A percentile compares a stretch with the other conserved stretches of the same genome.
phyloP scores from a whole-genome alignment of 2,329 filamentous ascomycete genomes.

The Colletotrichum sp. region DNA sequence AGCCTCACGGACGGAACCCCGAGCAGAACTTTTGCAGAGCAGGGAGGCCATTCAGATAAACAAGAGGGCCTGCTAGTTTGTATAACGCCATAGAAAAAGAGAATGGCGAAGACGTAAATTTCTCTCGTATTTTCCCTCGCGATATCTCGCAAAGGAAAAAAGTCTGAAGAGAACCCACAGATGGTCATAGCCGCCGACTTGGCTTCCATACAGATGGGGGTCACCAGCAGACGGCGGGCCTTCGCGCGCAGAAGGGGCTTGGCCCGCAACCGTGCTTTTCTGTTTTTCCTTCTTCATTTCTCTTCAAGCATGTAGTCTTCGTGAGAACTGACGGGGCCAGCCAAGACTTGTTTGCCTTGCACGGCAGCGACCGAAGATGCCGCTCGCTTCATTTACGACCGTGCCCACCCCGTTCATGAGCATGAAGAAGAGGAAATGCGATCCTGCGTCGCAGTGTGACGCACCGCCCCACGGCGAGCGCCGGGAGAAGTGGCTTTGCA shows the following conservation, averaged over 20 bases:
- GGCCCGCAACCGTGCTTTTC: background rate
- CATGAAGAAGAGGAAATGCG: background rate
- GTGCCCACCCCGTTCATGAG: background rate
- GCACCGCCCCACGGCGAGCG: background rate
- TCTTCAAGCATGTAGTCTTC: background rate
- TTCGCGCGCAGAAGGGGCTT: background rate
- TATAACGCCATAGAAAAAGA: constrained; percentile 8
- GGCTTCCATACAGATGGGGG: background rate
- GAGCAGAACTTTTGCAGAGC: background rate
- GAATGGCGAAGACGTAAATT: constrained; percentile 3
- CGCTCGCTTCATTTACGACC: background rate
- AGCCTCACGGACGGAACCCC: background rate
- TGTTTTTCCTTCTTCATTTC: background rate
- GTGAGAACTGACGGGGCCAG: background rate
- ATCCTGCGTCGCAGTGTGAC: background rate
- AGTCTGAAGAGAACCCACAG: background rate
- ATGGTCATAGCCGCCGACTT: background rate
- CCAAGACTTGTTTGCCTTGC: background rate
- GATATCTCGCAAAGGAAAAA: background rate
- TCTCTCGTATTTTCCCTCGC: background rate
- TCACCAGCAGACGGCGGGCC: background rate
- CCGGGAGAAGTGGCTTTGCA: background rate
- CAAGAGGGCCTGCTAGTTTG: background rate
- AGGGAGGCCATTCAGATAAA: background rate
- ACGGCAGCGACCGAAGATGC: background rate